A percentile compares a stretch with the other conserved stretches of the same genome.
phyloP scores from a whole-genome alignment of 768 basidiomycete genomes.

The Xerocomellus chrysenteron region DNA sequence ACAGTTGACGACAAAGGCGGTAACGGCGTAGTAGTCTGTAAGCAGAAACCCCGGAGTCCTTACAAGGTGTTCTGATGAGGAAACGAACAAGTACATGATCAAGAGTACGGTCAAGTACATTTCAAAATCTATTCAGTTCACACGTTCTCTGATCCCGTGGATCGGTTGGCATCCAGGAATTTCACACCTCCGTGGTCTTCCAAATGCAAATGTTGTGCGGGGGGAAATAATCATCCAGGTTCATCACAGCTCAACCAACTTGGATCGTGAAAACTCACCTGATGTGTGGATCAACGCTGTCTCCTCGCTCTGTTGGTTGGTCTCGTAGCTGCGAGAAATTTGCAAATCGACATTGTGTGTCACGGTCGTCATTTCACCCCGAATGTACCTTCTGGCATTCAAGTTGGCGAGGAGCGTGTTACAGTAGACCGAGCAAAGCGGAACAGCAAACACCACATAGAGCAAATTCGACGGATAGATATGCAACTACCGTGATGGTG shows the following conservation, averaged over 20 bases:
- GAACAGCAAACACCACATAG: not conserved
- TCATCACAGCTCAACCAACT: not conserved
- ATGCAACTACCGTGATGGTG: not conserved
- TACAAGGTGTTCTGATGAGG: no score
- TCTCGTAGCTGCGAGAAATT: no score
- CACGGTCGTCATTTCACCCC: not conserved
- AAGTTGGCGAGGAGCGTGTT: constrained; percentile 12
- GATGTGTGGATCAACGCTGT: not conserved
- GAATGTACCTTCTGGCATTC: constrained; percentile 7
- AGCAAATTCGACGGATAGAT: not conserved
- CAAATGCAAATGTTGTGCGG: no score
- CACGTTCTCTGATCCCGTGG: not conserved
- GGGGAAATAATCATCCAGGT: not conserved
- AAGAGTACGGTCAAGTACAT: no score
- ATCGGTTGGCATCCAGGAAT: not conserved
- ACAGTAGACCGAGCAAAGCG: constrained; percentile 8
- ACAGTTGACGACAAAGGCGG: no score
- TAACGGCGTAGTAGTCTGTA: no score
- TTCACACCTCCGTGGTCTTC: not conserved
- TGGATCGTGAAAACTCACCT: not conserved
- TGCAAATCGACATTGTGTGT: not conserved
- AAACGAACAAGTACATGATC: no score
- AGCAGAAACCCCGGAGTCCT: no score
- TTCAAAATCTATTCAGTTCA: not conserved
- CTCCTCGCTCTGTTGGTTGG: no score